phyloP scores from a whole-genome alignment of 139 green algal genomes.

The Tetratostichococcus sp. region DNA sequence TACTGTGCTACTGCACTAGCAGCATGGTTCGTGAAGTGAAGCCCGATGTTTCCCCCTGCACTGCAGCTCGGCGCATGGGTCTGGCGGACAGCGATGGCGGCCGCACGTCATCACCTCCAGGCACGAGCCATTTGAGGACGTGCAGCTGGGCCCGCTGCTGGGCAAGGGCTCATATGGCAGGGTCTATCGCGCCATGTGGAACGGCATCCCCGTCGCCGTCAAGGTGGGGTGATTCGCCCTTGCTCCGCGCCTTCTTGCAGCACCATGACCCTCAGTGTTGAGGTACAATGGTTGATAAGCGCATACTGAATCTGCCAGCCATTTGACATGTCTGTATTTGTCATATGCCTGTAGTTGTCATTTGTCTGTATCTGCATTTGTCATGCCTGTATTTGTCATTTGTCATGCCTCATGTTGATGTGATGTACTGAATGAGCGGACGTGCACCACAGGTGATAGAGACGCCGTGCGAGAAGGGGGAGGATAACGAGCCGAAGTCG shows the following conservation, averaged over 20 bases:
- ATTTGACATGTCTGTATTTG: too few species aligned
- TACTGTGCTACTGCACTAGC: too few species aligned
- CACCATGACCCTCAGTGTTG: too few species aligned
- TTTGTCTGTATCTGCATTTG: not conserved
- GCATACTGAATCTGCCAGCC: too few species aligned
- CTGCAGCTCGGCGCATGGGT: slow-evolving; percentile 48
- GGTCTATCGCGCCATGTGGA: slow-evolving; percentile 60
- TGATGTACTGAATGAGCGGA: too few species aligned
- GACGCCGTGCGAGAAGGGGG: not conserved
- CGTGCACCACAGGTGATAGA: not conserved
- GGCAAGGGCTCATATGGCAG: slow-evolving; percentile 43
- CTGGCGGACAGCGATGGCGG: slow-evolving; percentile 34
- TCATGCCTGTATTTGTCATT: slow-evolving; percentile 5
- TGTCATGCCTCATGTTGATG: too few species aligned
- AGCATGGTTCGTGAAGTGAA: too few species aligned
- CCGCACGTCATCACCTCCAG: not conserved
- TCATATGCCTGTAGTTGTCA: too few species aligned
- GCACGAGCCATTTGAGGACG: slow-evolving; percentile 18
- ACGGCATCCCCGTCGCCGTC: slow-evolving; percentile 65
- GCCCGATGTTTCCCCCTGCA: not conserved
- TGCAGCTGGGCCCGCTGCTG: slow-evolving; percentile 40
- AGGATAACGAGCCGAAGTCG: not conserved
- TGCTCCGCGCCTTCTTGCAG: too few species aligned
- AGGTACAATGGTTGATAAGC: too few species aligned
- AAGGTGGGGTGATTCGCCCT: slow-evolving; percentile 58